Evolutionary conservation across 164 flowering plant species (phyloP), one percentile per base, ranked within the genome.

Genomic region (Sextonia rubra): DNA sequence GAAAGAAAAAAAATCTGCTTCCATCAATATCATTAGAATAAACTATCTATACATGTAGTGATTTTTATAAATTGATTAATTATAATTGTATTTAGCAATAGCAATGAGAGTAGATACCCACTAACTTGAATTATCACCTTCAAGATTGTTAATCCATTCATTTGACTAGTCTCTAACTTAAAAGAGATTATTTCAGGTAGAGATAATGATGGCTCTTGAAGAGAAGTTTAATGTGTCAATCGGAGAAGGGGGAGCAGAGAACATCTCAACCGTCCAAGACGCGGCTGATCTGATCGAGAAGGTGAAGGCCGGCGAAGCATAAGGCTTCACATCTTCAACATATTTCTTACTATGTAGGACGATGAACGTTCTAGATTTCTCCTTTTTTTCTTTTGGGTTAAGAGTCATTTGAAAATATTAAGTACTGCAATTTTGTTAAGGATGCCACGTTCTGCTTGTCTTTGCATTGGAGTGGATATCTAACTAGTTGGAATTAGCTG

Each of bases 221-320:
- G 92, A 89, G 74, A 80, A 77, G 47, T 89, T 89, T 70, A 85
- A 79, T 44, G 88, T 89, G 44, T 83, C 88, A 1, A 78, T 89
- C 44, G 91, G 89, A 52, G 89, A 86, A 78, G 84, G 72, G 0
- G 87, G 86, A 20, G 93, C 90, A 1, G 85, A 89, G 80, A 84
- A 80, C 78, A 80, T 89, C 44, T 70, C 85, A 11, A 89, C 88
- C 18, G 93, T 89, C 71, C 93, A 87, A 80, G 93, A 89, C 37
- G 93, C 93, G 14, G 93, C 91, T 0, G 87, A 89, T 76, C 71
- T 89, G 66, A 84, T 89, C 14, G 86, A 89, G 81, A 87, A 80
- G 77, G 83, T 84, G 74, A 87, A 81, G 83, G 74, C 84, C 7
- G 78, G 77, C 55, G 47, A 80, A 5, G 72, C 71, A 25, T 77